These are phyloP conservation scores for Verticillium nonalfalfae DNA, from an alignment of 2,329 filamentous ascomycete genomes.

Conservation along the genomic window DNA sequence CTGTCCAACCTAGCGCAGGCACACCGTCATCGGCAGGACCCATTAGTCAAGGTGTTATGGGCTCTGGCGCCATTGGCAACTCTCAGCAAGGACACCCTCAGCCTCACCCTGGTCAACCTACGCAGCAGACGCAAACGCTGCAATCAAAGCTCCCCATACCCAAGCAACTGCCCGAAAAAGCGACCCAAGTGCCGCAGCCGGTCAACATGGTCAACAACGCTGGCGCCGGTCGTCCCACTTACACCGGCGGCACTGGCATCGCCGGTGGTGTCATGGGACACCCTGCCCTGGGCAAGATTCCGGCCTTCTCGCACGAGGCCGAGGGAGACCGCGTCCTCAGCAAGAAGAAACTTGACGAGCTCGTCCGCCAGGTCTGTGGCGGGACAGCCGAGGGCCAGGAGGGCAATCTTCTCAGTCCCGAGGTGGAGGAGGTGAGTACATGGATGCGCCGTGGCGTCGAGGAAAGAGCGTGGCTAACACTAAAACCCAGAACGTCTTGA, in stretches of 20 bases:
- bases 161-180: slow-evolving; percentile 65
- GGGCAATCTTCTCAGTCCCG: slow-evolving; percentile 74
- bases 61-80: slow-evolving; percentile 16
- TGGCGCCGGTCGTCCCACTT: slow-evolving; percentile 68
- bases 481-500: slow-evolving; percentile 65
- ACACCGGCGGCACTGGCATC: slow-evolving; percentile 70
- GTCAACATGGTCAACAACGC: slow-evolving; percentile 62
- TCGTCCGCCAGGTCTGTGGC: slow-evolving; percentile 89
- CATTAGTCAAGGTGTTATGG: slow-evolving; percentile 24
- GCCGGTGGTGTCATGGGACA: slow-evolving; percentile 81
- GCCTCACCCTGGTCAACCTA: slow-evolving; percentile 37
- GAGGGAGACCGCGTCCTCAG: slow-evolving; percentile 91
- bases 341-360: slow-evolving; percentile 94
- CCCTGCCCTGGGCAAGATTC: slow-evolving; percentile 75
- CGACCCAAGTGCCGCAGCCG: slow-evolving; percentile 64
- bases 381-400: slow-evolving; percentile 66
- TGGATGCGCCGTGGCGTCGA: neutral
- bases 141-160: slow-evolving; percentile 72
- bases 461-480: slow-evolving; percentile 1
- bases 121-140: slow-evolving; percentile 29
- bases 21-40: slow-evolving; percentile 21
- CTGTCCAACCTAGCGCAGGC: slow-evolving; percentile 21
- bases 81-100: slow-evolving; percentile 37
- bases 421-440: slow-evolving; percentile 81
- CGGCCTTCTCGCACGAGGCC: slow-evolving; percentile 80